Evolutionary conservation across 78 protist species (phyloP).

Genomic region (Dictyostelium capitatum): DNA sequence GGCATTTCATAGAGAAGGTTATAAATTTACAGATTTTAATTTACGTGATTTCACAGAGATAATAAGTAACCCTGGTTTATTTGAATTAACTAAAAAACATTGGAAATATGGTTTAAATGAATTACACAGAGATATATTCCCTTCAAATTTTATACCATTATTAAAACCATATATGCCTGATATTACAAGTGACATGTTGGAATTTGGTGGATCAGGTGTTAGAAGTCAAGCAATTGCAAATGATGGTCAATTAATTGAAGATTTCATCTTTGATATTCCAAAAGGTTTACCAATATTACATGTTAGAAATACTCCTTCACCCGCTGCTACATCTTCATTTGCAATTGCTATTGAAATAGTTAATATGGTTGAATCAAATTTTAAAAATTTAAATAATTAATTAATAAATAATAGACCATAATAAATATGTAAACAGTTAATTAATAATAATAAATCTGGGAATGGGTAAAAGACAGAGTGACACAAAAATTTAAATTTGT

Average conservation of each 20-base stretch:
- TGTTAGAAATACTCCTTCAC: constrained; percentile 89
- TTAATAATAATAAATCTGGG: too few species aligned
- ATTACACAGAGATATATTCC: not conserved
- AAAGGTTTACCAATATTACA: constrained; percentile 22
- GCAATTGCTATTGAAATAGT: constrained; percentile 82
- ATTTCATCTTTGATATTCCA: constrained; percentile 76
- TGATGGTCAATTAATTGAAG: constrained; percentile 79
- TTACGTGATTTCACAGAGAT: constrained; percentile 32
- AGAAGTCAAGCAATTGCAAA: constrained; percentile 64
- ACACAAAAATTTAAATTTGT: too few species aligned
- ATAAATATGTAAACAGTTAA: too few species aligned
- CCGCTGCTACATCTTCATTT: constrained; percentile 85
- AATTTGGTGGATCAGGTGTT: constrained; percentile 63
- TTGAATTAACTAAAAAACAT: constrained; percentile 29
- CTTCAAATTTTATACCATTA: not conserved
- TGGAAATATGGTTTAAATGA: constrained; percentile 50
- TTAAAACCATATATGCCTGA: constrained; percentile 51
- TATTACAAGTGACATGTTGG: constrained; percentile 23
- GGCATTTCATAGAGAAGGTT: constrained; percentile 79
- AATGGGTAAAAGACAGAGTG: too few species aligned
- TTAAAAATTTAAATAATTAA: too few species aligned
- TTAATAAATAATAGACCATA: too few species aligned
- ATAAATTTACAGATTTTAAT: constrained; percentile 25
- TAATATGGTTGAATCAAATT: constrained; percentile 10
- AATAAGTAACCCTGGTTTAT: constrained; percentile 17